Base-by-base conservation (phyloP, 306 rosid genomes). In the Gastrolobium villosum region DNA sequence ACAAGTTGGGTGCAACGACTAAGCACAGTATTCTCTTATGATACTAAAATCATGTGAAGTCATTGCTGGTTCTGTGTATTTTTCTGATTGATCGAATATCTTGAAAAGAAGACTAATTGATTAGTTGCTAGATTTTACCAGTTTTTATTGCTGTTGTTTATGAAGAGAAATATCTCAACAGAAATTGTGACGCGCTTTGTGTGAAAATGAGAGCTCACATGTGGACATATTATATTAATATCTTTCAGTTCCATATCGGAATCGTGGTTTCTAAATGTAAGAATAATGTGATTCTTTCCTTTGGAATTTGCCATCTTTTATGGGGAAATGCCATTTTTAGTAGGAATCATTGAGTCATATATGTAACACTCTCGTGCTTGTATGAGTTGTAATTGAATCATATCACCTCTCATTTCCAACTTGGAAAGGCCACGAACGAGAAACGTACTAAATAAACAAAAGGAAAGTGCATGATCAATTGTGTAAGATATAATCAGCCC, bases 231-330 rank as follows among this genome's bases (percentile, higher is more conserved):
- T 61, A 32, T 46, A 10, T 5, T 30, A 3, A 45, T 35, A 69
- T 49, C 46, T 65, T 65, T 43, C 7, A 20, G 7, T 44, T 53
- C 8, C 41, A 35, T 36, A 2, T 6, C 26, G 31, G 13, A 0
- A 43, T 5, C 5, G 50, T 9, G 59, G 56, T 53, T 55, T 74
- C 35, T 36, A 43, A 9, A 40, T 11, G 66, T 9, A 76, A 83
- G 76, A 84, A 81, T 81, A 79, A 84, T 83, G 85, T 92, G 81
- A 62, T 37, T 68, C 36, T 68, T 60, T 14, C 14, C n/a, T 10
- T 57, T 71, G 6, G 8, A 46, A 79, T 36, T 28, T 74, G 77
- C 6, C 76, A 61, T 45, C 26, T 52, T 48, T 8, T 15, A 64
- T 32, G 32, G 75, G 84, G 80, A 81, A 36, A 74, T 66, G 5